These are phyloP conservation scores for Ambrosiella beaveri DNA, from an alignment of 2,329 filamentous ascomycete genomes.

Conservation along the genomic window DNA sequence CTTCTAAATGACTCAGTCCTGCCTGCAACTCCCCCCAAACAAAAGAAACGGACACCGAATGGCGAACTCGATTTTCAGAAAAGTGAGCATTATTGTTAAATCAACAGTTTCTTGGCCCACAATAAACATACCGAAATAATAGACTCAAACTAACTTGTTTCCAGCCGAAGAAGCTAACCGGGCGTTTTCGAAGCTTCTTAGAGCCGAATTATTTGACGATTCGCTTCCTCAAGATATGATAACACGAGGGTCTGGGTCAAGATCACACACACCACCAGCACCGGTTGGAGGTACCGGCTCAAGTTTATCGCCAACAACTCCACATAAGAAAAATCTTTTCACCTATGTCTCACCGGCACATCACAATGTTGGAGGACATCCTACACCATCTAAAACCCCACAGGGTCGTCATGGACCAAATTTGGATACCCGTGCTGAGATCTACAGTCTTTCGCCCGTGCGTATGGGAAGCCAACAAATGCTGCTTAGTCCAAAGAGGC, in stretches of 20 bases:
- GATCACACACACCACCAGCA: conserved; percentile 63
- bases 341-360: conserved; percentile 71
- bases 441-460: conserved; percentile 91
- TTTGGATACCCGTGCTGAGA: conserved; percentile 73
- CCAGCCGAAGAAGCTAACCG: conserved; percentile 82
- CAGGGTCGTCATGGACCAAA: conserved; percentile 78
- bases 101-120: background rate
- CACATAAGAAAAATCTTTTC: conserved; percentile 83
- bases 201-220: conserved; percentile 81
- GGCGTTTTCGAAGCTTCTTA: conserved; percentile 73
- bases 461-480: conserved; percentile 86
- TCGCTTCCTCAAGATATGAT: conserved; percentile 55
- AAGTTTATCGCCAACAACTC: conserved; percentile 76
- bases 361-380: conserved; percentile 56
- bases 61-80: conserved; percentile 88
- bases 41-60: conserved; percentile 69
- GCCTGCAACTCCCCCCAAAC: conserved; percentile 73
- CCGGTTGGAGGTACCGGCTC: conserved; percentile 46
- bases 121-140: background rate
- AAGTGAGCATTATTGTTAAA: conserved; percentile 36
- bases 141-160: background rate
- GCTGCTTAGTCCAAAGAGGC: conserved; percentile 74
- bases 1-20: conserved; percentile 84
- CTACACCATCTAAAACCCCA: conserved; percentile 75
- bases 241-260: conserved; percentile 9